phyloP scores from a whole-genome alignment of 768 basidiomycete genomes.

The Myochromella boudieri region DNA sequence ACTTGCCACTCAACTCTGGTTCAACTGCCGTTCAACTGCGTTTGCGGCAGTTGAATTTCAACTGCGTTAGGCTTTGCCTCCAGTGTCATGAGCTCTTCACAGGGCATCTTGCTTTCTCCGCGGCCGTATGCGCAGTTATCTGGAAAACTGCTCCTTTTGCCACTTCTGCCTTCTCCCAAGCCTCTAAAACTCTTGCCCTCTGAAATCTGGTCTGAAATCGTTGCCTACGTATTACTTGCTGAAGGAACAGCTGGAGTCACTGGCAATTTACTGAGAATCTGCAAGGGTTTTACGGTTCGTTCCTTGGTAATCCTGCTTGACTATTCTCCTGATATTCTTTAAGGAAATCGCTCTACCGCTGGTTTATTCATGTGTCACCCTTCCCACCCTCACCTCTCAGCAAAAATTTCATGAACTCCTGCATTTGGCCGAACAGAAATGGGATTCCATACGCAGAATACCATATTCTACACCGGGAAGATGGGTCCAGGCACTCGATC shows the following conservation, averaged over 20 bases:
- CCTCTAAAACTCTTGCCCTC: slow-evolving; percentile 57
- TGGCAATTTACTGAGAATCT: slow-evolving; percentile 40
- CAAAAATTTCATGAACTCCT: slow-evolving; percentile 61
- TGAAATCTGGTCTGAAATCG: slow-evolving; percentile 71
- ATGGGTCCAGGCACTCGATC: slow-evolving; percentile 78
- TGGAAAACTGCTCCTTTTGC: slow-evolving; percentile 64
- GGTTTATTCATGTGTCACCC: slow-evolving; percentile 55
- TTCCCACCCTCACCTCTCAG: slow-evolving; percentile 44
- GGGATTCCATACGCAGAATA: slow-evolving; percentile 88
- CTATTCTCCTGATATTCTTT: not conserved
- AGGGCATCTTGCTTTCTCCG: slow-evolving; percentile 56
- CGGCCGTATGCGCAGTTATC: slow-evolving; percentile 62
- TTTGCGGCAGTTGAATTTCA: too few relatives aligned
- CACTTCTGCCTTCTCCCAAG: slow-evolving; percentile 59
- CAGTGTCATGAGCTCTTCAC: slow-evolving; percentile 35
- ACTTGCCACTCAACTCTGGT: not conserved
- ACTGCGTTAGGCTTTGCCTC: too few relatives aligned
- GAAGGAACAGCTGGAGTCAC: slow-evolving; percentile 24
- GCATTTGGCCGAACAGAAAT: slow-evolving; percentile 64
- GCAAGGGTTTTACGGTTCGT: slow-evolving; percentile 45
- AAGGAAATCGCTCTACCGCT: slow-evolving; percentile 70
- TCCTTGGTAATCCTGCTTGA: not conserved
- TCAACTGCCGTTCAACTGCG: too few relatives aligned
- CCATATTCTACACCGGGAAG: slow-evolving; percentile 86
- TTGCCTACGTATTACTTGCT: slow-evolving; percentile 37